Evolutionary conservation across 495 filamentous ascomycete species (phyloP).

Genomic region (Hyaloscypha bicolor): DNA sequence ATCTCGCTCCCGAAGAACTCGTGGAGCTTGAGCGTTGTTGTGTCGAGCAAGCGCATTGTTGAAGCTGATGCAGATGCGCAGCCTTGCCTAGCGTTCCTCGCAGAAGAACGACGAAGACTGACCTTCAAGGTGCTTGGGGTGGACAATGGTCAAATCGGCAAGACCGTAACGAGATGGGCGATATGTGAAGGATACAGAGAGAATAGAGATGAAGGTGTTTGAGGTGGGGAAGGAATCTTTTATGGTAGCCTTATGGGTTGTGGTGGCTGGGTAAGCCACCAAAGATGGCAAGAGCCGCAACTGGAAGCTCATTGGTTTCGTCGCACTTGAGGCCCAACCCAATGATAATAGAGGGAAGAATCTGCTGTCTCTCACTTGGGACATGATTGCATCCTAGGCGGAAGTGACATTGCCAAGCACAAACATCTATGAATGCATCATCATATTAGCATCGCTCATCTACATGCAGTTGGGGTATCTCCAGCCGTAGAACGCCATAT

Average conservation of each 20-base stretch:
- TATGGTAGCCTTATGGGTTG: neutral
- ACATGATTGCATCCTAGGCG: neutral
- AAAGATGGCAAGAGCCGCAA: neutral
- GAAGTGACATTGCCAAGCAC: neutral
- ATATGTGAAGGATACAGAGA: neutral
- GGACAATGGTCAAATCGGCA: no score
- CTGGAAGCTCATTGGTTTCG: neutral
- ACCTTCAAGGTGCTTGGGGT: no score
- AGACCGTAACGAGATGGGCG: no score
- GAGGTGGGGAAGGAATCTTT: neutral
- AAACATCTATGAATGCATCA: neutral
- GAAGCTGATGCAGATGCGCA: neutral
- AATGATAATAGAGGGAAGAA: no score
- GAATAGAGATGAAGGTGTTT: neutral
- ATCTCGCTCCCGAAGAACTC: neutral
- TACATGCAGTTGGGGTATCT: neutral
- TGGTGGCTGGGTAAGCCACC: neutral
- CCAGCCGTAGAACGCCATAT: neutral
- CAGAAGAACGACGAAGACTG: no score
- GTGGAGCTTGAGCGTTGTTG: neutral
- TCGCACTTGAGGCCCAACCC: neutral
- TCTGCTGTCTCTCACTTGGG: neutral
- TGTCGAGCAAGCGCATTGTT: neutral
- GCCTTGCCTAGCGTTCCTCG: neutral
- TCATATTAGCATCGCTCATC: neutral